Evolutionary conservation across 768 basidiomycete species (phyloP), one percentile per base, ranked within the genome.

Genomic region (Neoboletus subvelutipes): DNA sequence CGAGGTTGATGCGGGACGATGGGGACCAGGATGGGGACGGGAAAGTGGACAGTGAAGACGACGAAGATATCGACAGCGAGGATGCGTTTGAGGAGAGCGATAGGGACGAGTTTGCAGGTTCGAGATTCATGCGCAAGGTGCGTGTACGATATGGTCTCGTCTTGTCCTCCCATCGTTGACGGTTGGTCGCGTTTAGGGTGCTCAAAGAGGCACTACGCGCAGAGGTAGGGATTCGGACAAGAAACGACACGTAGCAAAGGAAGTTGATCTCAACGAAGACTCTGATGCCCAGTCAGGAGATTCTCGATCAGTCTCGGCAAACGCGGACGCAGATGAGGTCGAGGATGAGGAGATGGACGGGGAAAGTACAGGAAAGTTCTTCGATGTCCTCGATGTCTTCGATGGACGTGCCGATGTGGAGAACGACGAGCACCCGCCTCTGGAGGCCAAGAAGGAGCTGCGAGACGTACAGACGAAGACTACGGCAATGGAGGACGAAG

Each of bases 1-100:
- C 84, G 18, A 75, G 81, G 60, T 65, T 89, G 46, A 75, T 84
- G 49, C 82, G 79, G 7, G 81, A 83, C 58, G 70, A 78, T 36
- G 78, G 71, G 13, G 84, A 84, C 33, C 76, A 77, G 45, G 78
- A 83, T 15, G 65, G 31, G 5, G 47, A 29, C 10, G 53, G 36
- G 55, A 71, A 65, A 59, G 78, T 91, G 61, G 84, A 78, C 34
- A 83, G 81, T 58, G 84, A 75, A 1, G 89, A 94, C 60, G 92
- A 94, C 65, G 91, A 94, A 66, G 91, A 94, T 58, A 82, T 94
- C 45, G 89, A 92, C 57, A 88, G 86, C 59, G 93, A 94, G 64
- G 86, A 79, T 59, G 92, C 90, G 2, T 90, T 92, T 57, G 89
- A 91, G 58, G 88, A 90, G 67, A 85, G 82, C 54, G 91, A 92